phyloP scores from a whole-genome alignment of 1,139 yeast species.

The Yamadazyma friedrichii region DNA sequence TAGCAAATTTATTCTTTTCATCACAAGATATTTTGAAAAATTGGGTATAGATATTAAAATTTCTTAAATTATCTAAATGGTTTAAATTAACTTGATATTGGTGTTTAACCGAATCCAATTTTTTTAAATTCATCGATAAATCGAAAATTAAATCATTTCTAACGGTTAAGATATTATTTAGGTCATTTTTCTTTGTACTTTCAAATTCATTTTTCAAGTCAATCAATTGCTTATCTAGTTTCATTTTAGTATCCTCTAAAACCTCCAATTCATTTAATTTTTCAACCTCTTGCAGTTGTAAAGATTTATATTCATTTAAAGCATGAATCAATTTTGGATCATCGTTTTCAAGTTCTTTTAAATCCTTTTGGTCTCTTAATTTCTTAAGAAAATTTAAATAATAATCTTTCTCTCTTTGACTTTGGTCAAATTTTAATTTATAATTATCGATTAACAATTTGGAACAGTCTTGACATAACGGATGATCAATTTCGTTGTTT shows the following conservation, averaged over 20 bases:
- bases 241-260: constrained; percentile 42
- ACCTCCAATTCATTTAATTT: constrained; percentile 42
- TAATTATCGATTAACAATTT: constrained; percentile 63
- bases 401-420: constrained; percentile 74
- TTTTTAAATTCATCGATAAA: constrained; percentile 45
- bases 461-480: constrained; percentile 87
- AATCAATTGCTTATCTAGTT: constrained; percentile 38
- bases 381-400: constrained; percentile 72
- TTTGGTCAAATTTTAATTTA: constrained; percentile 69
- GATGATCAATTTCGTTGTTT: constrained; percentile 80
- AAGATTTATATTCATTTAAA: constrained; percentile 37
- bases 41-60: constrained; percentile 76
- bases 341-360: constrained; percentile 19
- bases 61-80: constrained; percentile 67
- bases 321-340: constrained; percentile 39
- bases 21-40: constrained; percentile 81
- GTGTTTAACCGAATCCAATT: constrained; percentile 59
- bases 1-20: constrained; percentile 67
- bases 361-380: constrained; percentile 50
- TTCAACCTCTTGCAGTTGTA: constrained; percentile 30
- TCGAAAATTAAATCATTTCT: constrained; percentile 56
- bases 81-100: constrained; percentile 60
- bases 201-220: constrained; percentile 40
- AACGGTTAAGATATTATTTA: constrained; percentile 41
- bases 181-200: constrained; percentile 36